Percentiles rank a stretch among this genome's conserved stretches.
phyloP scores from a whole-genome alignment of 2,329 filamentous ascomycete genomes.

The Colletotrichum echinochloae region DNA sequence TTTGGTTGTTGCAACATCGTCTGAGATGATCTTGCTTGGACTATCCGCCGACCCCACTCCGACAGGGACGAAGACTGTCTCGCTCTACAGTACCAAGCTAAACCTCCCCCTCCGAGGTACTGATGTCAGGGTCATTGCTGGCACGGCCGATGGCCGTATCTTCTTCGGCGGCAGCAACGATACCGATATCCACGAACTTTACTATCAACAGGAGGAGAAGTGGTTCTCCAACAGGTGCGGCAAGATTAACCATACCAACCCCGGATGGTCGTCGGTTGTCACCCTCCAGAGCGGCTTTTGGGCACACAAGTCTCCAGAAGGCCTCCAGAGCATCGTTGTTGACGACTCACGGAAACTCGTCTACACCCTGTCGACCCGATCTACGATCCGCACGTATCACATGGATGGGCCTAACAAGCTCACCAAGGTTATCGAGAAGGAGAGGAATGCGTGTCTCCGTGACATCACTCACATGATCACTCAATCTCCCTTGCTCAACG shows the following conservation, averaged over 20 bases:
- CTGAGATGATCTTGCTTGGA: conserved; percentile 88
- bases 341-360: conserved; percentile 90
- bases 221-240: conserved; percentile 94
- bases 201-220: conserved; percentile 95
- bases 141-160: conserved; percentile 87
- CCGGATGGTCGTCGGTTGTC: conserved; percentile 75
- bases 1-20: conserved; percentile 87
- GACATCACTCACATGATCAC: conserved; percentile 90
- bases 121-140: conserved; percentile 82
- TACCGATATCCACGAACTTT: conserved; percentile 92
- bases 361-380: conserved; percentile 89
- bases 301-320: conserved; percentile 67
- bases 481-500: conserved; percentile 76
- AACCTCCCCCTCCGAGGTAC: conserved; percentile 79
- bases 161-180: conserved; percentile 88
- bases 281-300: conserved; percentile 63
- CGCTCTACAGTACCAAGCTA: conserved; percentile 92
- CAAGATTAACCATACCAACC: conserved; percentile 88
- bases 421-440: conserved; percentile 74
- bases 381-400: conserved; percentile 91
- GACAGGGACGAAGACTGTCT: conserved; percentile 78
- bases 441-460: conserved; percentile 69
- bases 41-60: conserved; percentile 76
- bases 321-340: conserved; percentile 82
- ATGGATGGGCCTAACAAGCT: conserved; percentile 76